Conservation (phyloP, 257 asterid genomes). For the Salvia miltiorrhiza region DNA sequence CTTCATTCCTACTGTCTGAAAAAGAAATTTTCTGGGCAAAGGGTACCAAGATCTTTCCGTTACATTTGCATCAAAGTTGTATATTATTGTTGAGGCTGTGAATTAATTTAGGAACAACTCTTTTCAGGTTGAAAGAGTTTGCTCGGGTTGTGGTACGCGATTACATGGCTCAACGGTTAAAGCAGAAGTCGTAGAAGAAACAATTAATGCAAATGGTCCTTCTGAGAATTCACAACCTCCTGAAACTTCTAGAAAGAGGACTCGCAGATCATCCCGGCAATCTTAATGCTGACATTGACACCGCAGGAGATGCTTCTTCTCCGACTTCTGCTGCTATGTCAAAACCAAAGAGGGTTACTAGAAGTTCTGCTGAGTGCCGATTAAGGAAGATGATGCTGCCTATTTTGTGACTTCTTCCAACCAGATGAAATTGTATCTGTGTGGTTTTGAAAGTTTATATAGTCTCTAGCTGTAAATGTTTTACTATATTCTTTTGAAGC, state of each 20-base stretch:
- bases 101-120: not conserved
- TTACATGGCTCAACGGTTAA: conserved; percentile 47
- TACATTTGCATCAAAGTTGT: not conserved
- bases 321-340: not conserved
- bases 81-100: not conserved
- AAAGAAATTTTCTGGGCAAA: conserved; percentile 59
- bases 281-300: conserved; percentile 8
- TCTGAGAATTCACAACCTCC: conserved; percentile 6
- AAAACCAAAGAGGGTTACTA: conserved; percentile 38
- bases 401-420: not conserved
- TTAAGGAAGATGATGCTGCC: conserved; percentile 20
- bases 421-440: not conserved
- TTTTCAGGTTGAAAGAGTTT: conserved; percentile 52
- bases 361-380: conserved; percentile 37
- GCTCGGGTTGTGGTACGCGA: conserved; percentile 62
- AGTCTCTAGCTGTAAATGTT: not conserved
- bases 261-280: conserved; percentile 24
- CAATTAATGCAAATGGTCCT: not conserved
- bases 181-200: conserved; percentile 40
- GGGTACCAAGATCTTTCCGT: conserved; percentile 39
- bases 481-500: not conserved
- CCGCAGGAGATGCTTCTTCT: conserved; percentile 18
- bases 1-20: conserved; percentile 67
- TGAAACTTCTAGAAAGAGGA: conserved; percentile 24
- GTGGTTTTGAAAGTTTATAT: not conserved